Conservation (phyloP, 2,329 filamentous ascomycete species). For the Aspergillus quadricinctus region DNA sequence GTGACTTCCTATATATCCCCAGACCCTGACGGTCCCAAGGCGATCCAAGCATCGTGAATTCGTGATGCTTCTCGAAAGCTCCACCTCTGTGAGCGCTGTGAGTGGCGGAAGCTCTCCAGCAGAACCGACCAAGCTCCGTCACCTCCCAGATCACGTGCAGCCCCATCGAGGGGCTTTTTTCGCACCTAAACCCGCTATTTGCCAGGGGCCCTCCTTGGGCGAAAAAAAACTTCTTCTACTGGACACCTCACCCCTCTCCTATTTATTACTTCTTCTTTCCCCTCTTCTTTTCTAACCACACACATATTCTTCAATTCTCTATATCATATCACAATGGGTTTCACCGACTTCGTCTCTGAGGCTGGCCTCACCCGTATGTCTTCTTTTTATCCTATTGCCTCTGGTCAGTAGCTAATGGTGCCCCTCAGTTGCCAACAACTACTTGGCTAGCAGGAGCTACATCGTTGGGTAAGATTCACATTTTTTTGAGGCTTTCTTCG, state of each 20-base stretch:
- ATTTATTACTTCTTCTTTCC: slow-evolving; percentile 19
- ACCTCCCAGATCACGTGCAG: slow-evolving; percentile 28
- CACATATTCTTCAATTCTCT: slow-evolving; percentile 15
- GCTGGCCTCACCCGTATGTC: slow-evolving; percentile 57
- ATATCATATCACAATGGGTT: slow-evolving; percentile 53
- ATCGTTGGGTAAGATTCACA: slow-evolving; percentile 66
- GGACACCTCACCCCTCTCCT: slow-evolving; percentile 27
- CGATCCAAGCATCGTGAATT: slow-evolving; percentile 5
- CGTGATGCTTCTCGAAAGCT: slow-evolving; percentile 36
- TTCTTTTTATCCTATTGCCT: slow-evolving; percentile 17
- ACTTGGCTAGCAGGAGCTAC: slow-evolving; percentile 64
- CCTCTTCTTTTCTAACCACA: slow-evolving; percentile 16
- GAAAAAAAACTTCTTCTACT: slow-evolving; percentile 25
- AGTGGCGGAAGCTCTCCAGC: slow-evolving; percentile 30
- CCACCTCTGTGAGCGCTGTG: slow-evolving; percentile 20
- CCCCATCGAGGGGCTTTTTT: slow-evolving; percentile 19
- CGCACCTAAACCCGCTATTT: slow-evolving; percentile 13
- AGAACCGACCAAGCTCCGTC: slow-evolving; percentile 23
- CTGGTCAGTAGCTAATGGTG: slow-evolving; percentile 26
- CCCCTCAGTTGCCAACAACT: slow-evolving; percentile 42
- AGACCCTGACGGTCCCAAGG: neutral
- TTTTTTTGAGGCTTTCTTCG: slow-evolving; percentile 22
- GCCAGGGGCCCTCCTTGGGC: slow-evolving; percentile 13
- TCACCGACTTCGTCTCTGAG: slow-evolving; percentile 62
- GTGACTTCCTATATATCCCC: neutral